These are phyloP conservation scores for Vaccinium corymbosum DNA, from an alignment of 148 eudicot species.

Conservation along the genomic window DNA sequence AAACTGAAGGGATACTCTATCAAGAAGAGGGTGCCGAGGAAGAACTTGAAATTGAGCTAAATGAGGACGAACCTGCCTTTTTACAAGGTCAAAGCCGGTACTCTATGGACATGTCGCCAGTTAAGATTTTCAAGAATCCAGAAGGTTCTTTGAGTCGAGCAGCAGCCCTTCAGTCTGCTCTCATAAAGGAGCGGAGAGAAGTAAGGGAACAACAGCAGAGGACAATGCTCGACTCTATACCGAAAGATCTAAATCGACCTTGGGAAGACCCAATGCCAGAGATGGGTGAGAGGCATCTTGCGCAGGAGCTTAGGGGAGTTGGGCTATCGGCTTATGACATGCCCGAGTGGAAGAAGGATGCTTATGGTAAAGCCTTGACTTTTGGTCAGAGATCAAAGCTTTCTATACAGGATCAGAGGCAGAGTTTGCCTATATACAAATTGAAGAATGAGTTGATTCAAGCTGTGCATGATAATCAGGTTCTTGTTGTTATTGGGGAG, in stretches of 20 bases:
- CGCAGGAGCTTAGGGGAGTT: conserved; percentile 94
- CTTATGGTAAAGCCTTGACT: conserved; percentile 77
- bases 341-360: conserved; percentile 99
- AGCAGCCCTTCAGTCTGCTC: conserved; percentile 81
- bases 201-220: conserved; percentile 86
- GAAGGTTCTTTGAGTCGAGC: conserved; percentile 95
- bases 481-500: conserved; percentile 88
- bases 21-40: conserved; percentile 83
- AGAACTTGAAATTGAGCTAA: conserved; percentile 86
- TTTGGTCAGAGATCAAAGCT: conserved; percentile 93
- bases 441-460: conserved; percentile 77
- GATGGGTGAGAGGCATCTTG: conserved; percentile 88
- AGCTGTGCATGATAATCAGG: conserved; percentile 86
- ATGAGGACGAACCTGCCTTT: conserved; percentile 87
- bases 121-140: conserved; percentile 82
- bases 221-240: conserved; percentile 85
- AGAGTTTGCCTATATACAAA: conserved; percentile 83
- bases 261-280: conserved; percentile 99
- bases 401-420: conserved; percentile 89
- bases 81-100: conserved; percentile 70
- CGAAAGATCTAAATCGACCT: conserved; percentile 93
- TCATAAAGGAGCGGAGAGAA: conserved; percentile 88
- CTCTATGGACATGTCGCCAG: conserved; percentile 87
- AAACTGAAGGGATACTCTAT: conserved; percentile 67
- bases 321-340: conserved; percentile 88